Evolutionary conservation across 2,329 filamentous ascomycete species (phyloP), one percentile per base, ranked within the genome.

Genomic region (Ophiosphaerella herpotricha): DNA sequence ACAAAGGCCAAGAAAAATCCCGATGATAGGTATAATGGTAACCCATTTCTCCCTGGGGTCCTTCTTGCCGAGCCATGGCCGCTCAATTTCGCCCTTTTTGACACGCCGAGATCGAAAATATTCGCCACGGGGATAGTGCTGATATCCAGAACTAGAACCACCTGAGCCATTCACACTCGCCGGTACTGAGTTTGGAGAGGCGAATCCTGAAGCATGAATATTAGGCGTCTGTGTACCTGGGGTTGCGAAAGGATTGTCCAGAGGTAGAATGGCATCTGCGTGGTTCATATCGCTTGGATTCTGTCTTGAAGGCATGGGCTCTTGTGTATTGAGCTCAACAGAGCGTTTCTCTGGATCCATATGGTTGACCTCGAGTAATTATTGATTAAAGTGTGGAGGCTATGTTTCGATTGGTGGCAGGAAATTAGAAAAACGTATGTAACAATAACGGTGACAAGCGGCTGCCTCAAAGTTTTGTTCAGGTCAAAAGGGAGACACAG

Each of bases 41-140:
- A 90, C 85, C 90, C 90, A 94, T 77, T 91, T 94, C 79, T 93
- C 88, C 70, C 85, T 88, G 11, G 87, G 86, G 58, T 92, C 87
- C 49, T 79, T 85, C 67, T 85, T 86, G n/a, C 82, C 74, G 34
- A 88, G 74, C 90, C 90, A 94, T 11, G 90, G 88, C 75, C 89
- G 87, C 68, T 91, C 86, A 3, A 90, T 73, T 41, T 89, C 83
- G 36, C 84, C 88, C 69, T 90, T 90, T 68, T 80, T 82, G 31
- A 93, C 82, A 53, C 88, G 78, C 50, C 88, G 80, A 14, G 88
- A 91, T 72, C 86, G 86, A 68, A 92, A 93, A 74, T 87, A 65
- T 12, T 47, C 52, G 14, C 47, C 43, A 12, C 40, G 49, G 18
- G 56, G 51, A 34, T 33, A 41, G 14, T 47, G 41, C 7, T 54